A percentile compares a stretch with the other conserved stretches of the same genome.
Conservation (phyloP, 306 rosid species). For the Ammopiptanthus mongolicus region DNA sequence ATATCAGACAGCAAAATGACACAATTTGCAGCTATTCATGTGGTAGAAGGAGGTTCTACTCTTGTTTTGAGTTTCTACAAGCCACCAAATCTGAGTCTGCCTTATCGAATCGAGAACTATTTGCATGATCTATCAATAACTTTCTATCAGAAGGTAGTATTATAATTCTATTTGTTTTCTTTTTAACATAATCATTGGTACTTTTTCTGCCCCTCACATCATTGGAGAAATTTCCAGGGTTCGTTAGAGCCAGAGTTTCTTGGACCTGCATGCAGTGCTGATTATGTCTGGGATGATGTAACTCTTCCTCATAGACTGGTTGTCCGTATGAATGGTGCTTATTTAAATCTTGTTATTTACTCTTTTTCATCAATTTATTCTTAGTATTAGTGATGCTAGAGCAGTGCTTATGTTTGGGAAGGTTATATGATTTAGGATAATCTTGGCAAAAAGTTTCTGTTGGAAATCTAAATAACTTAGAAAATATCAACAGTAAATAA, state of each 20-base stretch:
- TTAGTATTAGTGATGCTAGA: neutral
- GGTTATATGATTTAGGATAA: neutral
- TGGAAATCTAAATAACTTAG: too few species aligned
- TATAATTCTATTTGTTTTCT: constrained; percentile 5
- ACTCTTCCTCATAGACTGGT: constrained; percentile 78
- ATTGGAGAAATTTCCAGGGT: constrained; percentile 55
- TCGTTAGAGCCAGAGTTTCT: constrained; percentile 70
- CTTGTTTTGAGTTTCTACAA: constrained; percentile 68
- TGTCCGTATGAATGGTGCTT: constrained; percentile 59
- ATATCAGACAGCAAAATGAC: constrained; percentile 32
- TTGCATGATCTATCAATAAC: constrained; percentile 60
- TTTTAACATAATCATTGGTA: neutral
- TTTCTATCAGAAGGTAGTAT: constrained; percentile 81
- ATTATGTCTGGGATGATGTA: constrained; percentile 94
- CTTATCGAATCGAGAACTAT: constrained; percentile 84
- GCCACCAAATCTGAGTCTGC: constrained; percentile 76
- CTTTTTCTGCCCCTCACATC: constrained; percentile 8
- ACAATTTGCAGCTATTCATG: constrained; percentile 73
- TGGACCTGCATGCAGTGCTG: constrained; percentile 51
- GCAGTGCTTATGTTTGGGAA: neutral
- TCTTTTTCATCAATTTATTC: neutral
- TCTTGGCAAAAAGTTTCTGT: neutral
- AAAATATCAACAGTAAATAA: too few species aligned
- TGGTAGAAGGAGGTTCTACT: constrained; percentile 87
- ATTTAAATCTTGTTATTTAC: constrained; percentile 9